Evolutionary conservation across 345 rosid species (phyloP).

Genomic region (Hibiscus tridactylites): DNA sequence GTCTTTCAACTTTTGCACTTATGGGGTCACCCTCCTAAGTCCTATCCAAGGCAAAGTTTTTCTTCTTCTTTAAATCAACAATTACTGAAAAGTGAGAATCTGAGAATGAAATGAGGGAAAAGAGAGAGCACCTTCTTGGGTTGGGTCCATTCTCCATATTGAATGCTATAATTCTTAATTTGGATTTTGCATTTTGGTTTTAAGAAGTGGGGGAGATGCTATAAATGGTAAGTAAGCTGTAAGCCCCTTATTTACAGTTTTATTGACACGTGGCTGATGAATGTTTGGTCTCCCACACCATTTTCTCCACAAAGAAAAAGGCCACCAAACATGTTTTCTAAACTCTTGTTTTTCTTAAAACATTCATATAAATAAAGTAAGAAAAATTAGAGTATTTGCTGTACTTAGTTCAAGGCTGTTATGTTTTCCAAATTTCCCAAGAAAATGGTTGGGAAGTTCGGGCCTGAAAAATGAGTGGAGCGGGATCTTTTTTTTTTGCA

Average conservation of each 20-base stretch:
- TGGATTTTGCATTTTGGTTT: neutral
- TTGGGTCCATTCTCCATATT: slow-evolving; percentile 20
- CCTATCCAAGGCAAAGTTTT: slow-evolving; percentile 11
- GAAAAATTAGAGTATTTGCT: too few species aligned
- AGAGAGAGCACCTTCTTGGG: neutral
- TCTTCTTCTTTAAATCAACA: neutral
- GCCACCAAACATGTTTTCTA: neutral
- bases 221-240: neutral
- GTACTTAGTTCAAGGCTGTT: too few species aligned
- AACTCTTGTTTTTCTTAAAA: neutral
- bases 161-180: neutral
- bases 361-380: too few species aligned
- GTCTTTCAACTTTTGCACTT: slow-evolving; percentile 23
- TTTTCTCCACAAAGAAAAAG: slow-evolving; percentile 12
- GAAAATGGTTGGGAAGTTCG: too few species aligned
- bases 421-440: neutral
- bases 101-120: neutral
- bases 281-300: slow-evolving; percentile 16
- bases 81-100: too few species aligned
- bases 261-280: neutral
- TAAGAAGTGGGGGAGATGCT: neutral
- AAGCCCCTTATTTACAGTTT: neutral
- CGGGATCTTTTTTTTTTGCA: neutral
- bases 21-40: slow-evolving; percentile 20
- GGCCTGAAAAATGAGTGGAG: neutral